Evolutionary conservation across 495 filamentous ascomycete species (phyloP), one percentile per base, ranked within the genome.

Genomic region (Hapsidospora chrysogenum): DNA sequence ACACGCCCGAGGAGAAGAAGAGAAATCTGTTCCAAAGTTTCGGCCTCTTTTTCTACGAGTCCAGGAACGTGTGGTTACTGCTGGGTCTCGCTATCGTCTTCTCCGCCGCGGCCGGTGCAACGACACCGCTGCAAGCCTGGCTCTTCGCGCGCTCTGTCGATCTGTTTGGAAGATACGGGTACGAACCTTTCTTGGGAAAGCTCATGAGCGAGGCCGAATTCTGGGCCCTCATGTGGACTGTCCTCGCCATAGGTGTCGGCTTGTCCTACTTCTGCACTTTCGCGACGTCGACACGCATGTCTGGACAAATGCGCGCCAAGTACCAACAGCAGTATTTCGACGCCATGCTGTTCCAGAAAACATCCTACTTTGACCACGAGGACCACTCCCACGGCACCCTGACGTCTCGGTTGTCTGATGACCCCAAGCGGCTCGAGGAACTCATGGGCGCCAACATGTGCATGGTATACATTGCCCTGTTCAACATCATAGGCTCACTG

Each of bases 301-400:
- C 63, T 42, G 35, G 55, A 33, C 45, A 53, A 41, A 55, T 68
- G 38, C 42, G 54, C n/a, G 36, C 63, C 4, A 54, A 55, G 9
- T 76, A 73, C 44, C 60, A 72, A 18, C 58, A 64, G 30, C 60
- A 80, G 44, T 70, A 75, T 39, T 66, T 80, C 36, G 57, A 71
- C 27, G 57, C 55, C 29, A 64, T 72, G 31, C 39, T 78, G 15
- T 54, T 50, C 39, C 67, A 76, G 39, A 68, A 70, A 32, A 67
- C 70, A 14, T 47, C 61, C 0, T 83, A 75, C 50, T 84, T 77
- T 40, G 78, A 84, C 49, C 48, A 53, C 2, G 56, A 64, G 26
- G 64, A 71, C 31, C 78, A 81, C 41, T 63, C 74, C 0, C 58
- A 66, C 4, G 78, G 78, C 2, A 63, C 77, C 9, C 54, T 85